Evolutionary conservation across 257 asterid genomes (phyloP), one percentile per base, ranked within the genome.

Genomic region (Jacaranda mimosifolia): DNA sequence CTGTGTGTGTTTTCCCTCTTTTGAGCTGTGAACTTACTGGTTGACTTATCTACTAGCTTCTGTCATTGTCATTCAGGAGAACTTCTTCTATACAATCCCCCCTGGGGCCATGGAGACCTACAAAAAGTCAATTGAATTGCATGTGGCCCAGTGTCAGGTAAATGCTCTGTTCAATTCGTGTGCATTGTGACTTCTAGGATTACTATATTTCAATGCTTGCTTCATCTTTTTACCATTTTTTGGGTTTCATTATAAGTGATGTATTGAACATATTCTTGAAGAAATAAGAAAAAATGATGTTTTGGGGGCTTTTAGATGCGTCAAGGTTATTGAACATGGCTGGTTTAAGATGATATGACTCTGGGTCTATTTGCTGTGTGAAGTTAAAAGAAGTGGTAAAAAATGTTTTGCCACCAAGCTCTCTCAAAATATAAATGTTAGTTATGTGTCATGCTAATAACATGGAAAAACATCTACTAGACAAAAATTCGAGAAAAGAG

Each of bases 101-200:
- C 80, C 86, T 72, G 97, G 94, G 79, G 93, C 97, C 15, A 77
- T 88, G 86, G 89, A 85, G 82, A 77, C 87, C 18, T 96, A 92
- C 87, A 87, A 82, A 78, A 89, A 80, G 55, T 87, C 94, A 75
- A 72, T 94, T 73, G 92, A 85, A 84, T 92, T 90, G 13, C 90
- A 78, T 72, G 90, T 80, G 75, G 75, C 81, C 12, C 91, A 85
- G 76, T 77, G 42, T 68, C 91, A 92, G 99, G 99, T 96, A 96
- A 77, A 73, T 78, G 63, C 49, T 70, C 48, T 63, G 70, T 49
- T 68, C 64, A 70, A 43, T 57, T 43, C 63, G 42, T 72, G 42
- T 36, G 82, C 45, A 17, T 13, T 72, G 32, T 65, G 51, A 76
- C 55, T 55, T 51, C 18, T 79, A 45, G 17, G 4, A 18, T 65